Evolutionary conservation across 2,329 filamentous ascomycete species (phyloP).

Genomic region (Hortaea werneckii): DNA sequence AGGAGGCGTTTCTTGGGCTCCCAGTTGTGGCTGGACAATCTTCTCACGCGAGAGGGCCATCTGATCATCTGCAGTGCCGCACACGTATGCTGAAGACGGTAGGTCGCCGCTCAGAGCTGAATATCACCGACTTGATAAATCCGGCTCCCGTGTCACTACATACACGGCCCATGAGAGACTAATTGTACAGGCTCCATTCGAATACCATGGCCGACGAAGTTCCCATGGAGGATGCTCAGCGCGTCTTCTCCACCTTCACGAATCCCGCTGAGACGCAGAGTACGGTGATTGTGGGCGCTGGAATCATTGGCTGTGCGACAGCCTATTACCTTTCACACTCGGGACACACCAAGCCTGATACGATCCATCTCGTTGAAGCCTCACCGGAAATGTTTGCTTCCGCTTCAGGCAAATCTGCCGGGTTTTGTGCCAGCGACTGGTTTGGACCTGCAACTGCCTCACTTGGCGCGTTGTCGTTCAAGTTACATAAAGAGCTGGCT

Average conservation of each 20-base stretch:
- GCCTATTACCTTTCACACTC: constrained; percentile 58
- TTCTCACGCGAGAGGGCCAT: too few relatives aligned
- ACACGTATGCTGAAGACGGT: not conserved
- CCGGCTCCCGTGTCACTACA: too few relatives aligned
- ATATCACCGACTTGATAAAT: too few relatives aligned
- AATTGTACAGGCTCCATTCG: too few relatives aligned
- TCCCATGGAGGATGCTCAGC: not conserved
- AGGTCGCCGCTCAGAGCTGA: not conserved
- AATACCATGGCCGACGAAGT: not conserved
- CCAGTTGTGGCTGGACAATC: too few relatives aligned
- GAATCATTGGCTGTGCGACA: constrained; percentile 60
- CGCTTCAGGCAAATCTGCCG: constrained; percentile 63
- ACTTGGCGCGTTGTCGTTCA: constrained; percentile 58
- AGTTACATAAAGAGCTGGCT: constrained; percentile 56
- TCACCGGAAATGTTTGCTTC: constrained; percentile 56
- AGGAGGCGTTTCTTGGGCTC: too few relatives aligned
- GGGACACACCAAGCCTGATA: constrained; percentile 27
- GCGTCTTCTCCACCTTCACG: constrained; percentile 7
- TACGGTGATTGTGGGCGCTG: constrained; percentile 58
- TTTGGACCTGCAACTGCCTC: constrained; percentile 33
- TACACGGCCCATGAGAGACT: too few relatives aligned
- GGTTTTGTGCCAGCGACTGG: constrained; percentile 65
- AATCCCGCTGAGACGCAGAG: constrained; percentile 30
- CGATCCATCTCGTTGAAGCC: constrained; percentile 50
- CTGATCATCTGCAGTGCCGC: too few relatives aligned